phyloP scores from a whole-genome alignment of 83 land plant species.

The Isoetes engelmannii region DNA sequence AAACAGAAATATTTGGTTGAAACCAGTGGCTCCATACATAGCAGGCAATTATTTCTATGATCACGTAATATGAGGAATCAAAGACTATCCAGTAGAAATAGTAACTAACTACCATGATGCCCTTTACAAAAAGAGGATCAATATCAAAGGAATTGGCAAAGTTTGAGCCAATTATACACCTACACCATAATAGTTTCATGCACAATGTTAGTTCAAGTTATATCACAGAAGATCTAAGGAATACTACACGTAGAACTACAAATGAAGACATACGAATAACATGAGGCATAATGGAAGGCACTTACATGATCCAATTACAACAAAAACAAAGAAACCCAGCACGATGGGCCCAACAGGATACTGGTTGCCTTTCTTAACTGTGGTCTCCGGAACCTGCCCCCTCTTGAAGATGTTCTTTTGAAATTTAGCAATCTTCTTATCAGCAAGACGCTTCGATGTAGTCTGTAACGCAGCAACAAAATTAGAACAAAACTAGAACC shows the following conservation, averaged over 20 bases:
- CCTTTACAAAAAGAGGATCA: not conserved
- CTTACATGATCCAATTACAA: slow-evolving; percentile 87
- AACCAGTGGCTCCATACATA: not conserved
- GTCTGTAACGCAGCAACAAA: slow-evolving; percentile 31
- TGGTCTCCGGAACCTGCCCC: slow-evolving; percentile 73
- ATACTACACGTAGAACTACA: not conserved
- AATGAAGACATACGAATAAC: not conserved
- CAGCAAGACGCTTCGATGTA: slow-evolving; percentile 83
- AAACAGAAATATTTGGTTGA: not conserved
- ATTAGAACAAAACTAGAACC: too few species aligned
- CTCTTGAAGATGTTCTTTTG: slow-evolving; percentile 80
- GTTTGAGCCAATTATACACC: not conserved
- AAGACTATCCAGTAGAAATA: not conserved
- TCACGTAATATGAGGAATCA: too few species aligned
- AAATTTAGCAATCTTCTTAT: slow-evolving; percentile 65
- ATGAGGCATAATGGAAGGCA: not conserved
- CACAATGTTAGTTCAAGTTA: not conserved
- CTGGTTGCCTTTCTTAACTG: slow-evolving; percentile 48
- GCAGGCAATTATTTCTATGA: not conserved
- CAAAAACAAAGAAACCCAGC: slow-evolving; percentile 78
- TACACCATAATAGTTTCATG: not conserved
- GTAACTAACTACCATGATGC: not conserved
- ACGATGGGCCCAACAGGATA: slow-evolving; percentile 94
- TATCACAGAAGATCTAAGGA: not conserved
- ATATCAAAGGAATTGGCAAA: not conserved